Evolutionary conservation across 192 early-diverging fungal species (phyloP), one percentile per base, ranked within the genome.

Genomic region (Backusella mclennaniae): DNA sequence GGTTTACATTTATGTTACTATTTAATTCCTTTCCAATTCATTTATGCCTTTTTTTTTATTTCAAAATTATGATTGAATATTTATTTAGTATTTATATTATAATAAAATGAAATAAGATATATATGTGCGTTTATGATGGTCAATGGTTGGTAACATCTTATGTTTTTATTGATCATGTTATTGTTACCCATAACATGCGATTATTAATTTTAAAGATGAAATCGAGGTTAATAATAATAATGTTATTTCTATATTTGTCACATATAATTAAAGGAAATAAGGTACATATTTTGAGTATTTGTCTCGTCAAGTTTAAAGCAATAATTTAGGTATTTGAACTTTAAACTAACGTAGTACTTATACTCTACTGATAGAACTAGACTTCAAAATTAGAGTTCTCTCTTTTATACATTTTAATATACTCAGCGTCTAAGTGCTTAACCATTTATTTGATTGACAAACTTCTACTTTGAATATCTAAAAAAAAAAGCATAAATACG

Each of bases 1-100:
- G 56, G 56, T 59, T 59, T 59, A 59, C 56, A 63, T 63, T 63
- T 63, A 63, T 63, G 56, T 14, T 29, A 26, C 23, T 59, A 59
- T 26, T 8, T 44, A 44, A 59, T 59, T 29, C 4, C 23, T 63
- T 29, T 63, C 1, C 29, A 63, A 29, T 63, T 29, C 8, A 63
- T 29, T 29, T 63, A 63, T 63, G 56, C 56, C 26, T 23, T 26
- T 63, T 14, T 33, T 29, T 4, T 12, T 29, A 63, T 29, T 63
- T 63, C 56, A 29, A 63, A 49, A n/a, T 7, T 49, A 49, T 49
- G 15, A 49, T 49, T 49, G 6, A 49, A 26, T 56, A 56, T 23
- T 9, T 59, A 59, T 59, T 26, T 23, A 63, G 23, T 63, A 63
- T 12, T 14, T 14, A 29, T 56, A 23, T 26, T 12, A 12, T 63